Conservation (phyloP, 2,329 filamentous ascomycete genomes). For the Fusarium siculi region DNA sequence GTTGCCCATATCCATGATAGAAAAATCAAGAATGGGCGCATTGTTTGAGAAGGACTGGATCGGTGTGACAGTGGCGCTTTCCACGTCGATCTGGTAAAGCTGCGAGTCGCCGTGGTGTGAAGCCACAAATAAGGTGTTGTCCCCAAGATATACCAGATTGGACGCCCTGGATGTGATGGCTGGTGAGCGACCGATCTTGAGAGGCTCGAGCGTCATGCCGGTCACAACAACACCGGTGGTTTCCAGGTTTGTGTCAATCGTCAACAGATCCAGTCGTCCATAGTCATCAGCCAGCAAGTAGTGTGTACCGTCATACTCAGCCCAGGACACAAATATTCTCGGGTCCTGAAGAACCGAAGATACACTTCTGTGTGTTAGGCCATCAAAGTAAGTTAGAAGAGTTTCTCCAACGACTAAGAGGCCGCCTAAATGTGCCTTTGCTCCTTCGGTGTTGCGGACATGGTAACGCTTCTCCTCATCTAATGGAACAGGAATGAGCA, state of each 20-base stretch:
- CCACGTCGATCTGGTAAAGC: conserved; percentile 69
- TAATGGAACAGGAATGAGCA: conserved; percentile 71
- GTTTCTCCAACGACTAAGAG: conserved; percentile 83
- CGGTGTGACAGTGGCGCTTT: conserved; percentile 63
- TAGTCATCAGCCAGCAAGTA: conserved; percentile 96
- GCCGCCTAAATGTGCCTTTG: conserved; percentile 72
- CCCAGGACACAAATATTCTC: conserved; percentile 93
- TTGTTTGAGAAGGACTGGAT: conserved; percentile 81
- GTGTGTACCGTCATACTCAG: conserved; percentile 80
- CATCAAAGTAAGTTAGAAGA: conserved; percentile 85
- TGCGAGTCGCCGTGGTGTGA: conserved; percentile 95
- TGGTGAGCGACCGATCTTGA: conserved; percentile 44
- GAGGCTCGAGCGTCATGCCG: conserved; percentile 72
- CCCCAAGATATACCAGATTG: conserved; percentile 80
- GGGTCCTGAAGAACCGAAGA: conserved; percentile 75
- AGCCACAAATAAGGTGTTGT: conserved; percentile 82
- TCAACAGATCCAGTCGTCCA: conserved; percentile 84
- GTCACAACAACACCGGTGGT: conserved; percentile 74
- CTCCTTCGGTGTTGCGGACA: conserved; percentile 63
- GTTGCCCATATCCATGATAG: conserved; percentile 95
- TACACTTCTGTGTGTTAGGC: conserved; percentile 74
- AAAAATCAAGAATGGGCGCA: conserved; percentile 91
- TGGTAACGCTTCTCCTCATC: conserved; percentile 70
- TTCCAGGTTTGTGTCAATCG: conserved; percentile 75
- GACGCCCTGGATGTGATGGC: conserved; percentile 76